Evolutionary conservation across 1,139 yeast species (phyloP).

Genomic region (Protomyces inouyei): DNA sequence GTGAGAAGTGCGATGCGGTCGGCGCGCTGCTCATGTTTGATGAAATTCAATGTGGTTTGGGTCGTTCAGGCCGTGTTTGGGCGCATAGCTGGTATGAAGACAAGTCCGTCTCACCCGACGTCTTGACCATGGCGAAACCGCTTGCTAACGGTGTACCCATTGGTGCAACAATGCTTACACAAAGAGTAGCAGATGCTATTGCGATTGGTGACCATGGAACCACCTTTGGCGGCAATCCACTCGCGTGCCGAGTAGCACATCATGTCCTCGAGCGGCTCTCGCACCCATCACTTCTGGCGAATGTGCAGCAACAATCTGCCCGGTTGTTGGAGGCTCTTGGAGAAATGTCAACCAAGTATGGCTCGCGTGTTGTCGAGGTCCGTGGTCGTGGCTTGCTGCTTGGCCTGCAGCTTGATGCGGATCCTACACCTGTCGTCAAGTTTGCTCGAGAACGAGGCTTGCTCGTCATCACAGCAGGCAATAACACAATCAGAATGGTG

Average conservation of each 20-base stretch:
- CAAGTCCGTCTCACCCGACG: slow-evolving; percentile 80
- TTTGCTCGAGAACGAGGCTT: slow-evolving; percentile 75
- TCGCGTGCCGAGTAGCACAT: slow-evolving; percentile 75
- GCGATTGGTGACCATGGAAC: slow-evolving; percentile 96
- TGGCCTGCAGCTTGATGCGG: slow-evolving; percentile 69
- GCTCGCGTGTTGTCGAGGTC: slow-evolving; percentile 57
- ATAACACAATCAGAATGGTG: slow-evolving; percentile 79
- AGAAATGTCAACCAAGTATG: slow-evolving; percentile 53
- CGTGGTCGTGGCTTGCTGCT: slow-evolving; percentile 86
- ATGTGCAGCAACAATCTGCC: slow-evolving; percentile 46
- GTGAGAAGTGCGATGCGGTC: slow-evolving; percentile 61
- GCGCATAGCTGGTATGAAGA: slow-evolving; percentile 71
- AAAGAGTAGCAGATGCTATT: slow-evolving; percentile 64
- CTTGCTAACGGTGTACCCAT: slow-evolving; percentile 97
- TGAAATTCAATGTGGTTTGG: slow-evolving; percentile 95
- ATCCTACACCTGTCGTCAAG: slow-evolving; percentile 61
- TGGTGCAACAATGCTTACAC: slow-evolving; percentile 86
- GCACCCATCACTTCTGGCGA: slow-evolving; percentile 53
- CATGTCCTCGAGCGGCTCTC: slow-evolving; percentile 68
- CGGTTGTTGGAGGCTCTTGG: slow-evolving; percentile 48
- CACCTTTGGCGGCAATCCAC: slow-evolving; percentile 95
- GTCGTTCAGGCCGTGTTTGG: slow-evolving; percentile 90
- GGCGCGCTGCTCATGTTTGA: slow-evolving; percentile 80
- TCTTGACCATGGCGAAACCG: slow-evolving; percentile 90
- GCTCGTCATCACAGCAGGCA: slow-evolving; percentile 82